Conservation (phyloP, 2,329 filamentous ascomycete species). For the Neonectria hederae region DNA sequence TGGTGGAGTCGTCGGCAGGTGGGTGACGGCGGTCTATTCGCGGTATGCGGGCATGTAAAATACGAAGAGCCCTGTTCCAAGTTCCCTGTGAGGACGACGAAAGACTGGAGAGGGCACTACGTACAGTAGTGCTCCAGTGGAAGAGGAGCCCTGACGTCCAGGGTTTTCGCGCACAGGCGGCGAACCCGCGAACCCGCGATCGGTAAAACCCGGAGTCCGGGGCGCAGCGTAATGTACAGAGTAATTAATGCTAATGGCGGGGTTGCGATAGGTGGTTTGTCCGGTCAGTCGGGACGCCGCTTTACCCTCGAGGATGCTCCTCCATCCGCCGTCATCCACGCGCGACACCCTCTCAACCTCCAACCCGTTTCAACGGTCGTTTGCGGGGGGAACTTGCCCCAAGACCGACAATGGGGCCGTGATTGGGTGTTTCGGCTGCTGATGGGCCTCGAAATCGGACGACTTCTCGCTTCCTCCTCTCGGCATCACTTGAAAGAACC, state of each 20-base stretch:
- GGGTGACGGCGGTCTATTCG: neutral
- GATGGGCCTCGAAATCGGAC: slow-evolving; percentile 5
- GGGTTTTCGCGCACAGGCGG: slow-evolving; percentile 24
- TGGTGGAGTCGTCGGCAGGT: slow-evolving; percentile 16
- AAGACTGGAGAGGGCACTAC: neutral
- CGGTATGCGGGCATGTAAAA: neutral
- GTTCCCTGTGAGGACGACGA: neutral
- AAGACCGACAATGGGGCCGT: neutral
- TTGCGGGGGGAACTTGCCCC: neutral
- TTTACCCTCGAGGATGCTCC: slow-evolving; percentile 17
- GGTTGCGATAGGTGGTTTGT: slow-evolving; percentile 45
- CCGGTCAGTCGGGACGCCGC: slow-evolving; percentile 16
- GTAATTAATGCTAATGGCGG: slow-evolving; percentile 50
- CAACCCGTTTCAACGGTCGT: neutral
- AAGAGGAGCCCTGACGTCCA: slow-evolving; percentile 33
- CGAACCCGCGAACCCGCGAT: slow-evolving; percentile 18
- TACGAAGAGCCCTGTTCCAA: neutral
- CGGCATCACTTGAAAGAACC: slow-evolving; percentile 5
- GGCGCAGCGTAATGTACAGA: slow-evolving; percentile 24
- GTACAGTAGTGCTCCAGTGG: neutral
- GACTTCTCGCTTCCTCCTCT: neutral
- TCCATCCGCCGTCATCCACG: neutral
- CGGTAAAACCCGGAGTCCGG: slow-evolving; percentile 41
- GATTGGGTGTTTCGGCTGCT: slow-evolving; percentile 13
- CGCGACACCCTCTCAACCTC: neutral